phyloP scores from a whole-genome alignment of 768 basidiomycete species.

The Lactarius tabidus region DNA sequence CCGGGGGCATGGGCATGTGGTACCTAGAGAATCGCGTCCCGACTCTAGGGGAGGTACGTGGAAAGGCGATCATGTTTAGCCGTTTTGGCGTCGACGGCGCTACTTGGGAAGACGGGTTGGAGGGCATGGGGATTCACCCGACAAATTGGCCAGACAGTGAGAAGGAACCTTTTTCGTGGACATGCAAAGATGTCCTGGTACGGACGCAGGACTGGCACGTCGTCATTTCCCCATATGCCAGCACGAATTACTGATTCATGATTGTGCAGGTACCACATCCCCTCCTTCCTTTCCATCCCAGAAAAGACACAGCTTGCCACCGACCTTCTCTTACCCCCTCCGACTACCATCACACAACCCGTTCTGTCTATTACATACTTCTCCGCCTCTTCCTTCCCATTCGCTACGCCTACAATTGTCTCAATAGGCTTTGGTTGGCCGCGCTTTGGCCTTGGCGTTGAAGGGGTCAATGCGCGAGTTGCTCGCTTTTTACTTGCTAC shows the following conservation, averaged over 20 bases:
- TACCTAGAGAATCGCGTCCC: conserved; percentile 81
- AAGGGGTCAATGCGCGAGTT: conserved; percentile 79
- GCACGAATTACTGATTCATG: background rate
- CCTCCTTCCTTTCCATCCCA: conserved; percentile 74
- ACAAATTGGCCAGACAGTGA: conserved; percentile 78
- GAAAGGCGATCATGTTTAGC: conserved; percentile 80
- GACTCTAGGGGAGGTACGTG: conserved; percentile 75
- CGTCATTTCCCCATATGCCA: background rate
- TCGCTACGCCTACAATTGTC: conserved; percentile 71
- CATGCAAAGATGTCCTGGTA: conserved; percentile 62
- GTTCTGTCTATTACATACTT: conserved; percentile 73
- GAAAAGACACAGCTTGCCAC: conserved; percentile 70
- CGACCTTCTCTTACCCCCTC: conserved; percentile 45
- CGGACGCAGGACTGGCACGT: conserved; percentile 82
- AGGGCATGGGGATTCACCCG: conserved; percentile 86
- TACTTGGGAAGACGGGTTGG: conserved; percentile 64
- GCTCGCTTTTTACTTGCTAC: conserved; percentile 64
- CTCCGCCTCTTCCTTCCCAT: conserved; percentile 76
- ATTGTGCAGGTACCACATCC: conserved; percentile 66
- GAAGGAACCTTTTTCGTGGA: conserved; percentile 73
- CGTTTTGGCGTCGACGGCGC: conserved; percentile 71
- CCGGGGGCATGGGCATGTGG: conserved; percentile 62
- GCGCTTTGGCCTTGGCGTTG: conserved; percentile 66
- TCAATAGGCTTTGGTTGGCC: conserved; percentile 88
- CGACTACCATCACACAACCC: conserved; percentile 32